phyloP scores from a whole-genome alignment of 139 green algal genomes.

The Desmodesmus armatus region DNA sequence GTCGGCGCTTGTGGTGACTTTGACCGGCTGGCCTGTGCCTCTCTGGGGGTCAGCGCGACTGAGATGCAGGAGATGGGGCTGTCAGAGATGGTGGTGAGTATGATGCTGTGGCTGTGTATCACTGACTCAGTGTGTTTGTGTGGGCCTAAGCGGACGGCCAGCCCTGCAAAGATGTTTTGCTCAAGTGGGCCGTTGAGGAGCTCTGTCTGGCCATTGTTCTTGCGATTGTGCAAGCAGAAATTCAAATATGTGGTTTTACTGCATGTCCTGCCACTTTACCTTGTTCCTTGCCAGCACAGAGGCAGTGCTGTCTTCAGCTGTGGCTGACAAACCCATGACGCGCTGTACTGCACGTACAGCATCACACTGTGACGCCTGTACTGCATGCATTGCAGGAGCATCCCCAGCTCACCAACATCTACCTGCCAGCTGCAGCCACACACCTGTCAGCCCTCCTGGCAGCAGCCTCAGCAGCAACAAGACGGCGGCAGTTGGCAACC shows the following conservation, averaged over 20 bases:
- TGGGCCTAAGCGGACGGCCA: neutral
- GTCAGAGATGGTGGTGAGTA: constrained; percentile 30
- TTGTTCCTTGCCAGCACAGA: no score
- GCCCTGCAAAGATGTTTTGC: neutral
- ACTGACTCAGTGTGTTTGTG: no score
- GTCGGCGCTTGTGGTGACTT: constrained; percentile 2
- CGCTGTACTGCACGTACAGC: no score
- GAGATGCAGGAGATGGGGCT: neutral
- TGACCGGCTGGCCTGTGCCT: constrained; percentile 1
- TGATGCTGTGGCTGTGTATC: neutral
- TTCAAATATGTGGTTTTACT: no score
- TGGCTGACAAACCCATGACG: no score
- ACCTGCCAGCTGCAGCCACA: neutral
- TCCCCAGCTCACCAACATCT: constrained; percentile 1
- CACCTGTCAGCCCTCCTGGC: neutral
- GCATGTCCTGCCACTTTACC: no score
- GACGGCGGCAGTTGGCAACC: constrained; percentile 16
- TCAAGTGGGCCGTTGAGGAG: neutral
- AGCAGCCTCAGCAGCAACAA: neutral
- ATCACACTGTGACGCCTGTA: no score
- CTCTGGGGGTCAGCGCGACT: neutral
- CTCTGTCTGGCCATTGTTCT: neutral
- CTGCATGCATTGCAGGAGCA: constrained; percentile 23
- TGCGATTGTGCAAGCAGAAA: neutral
- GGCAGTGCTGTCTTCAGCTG: no score